Conservation (phyloP, 768 basidiomycete genomes). For the Epithele typhae region DNA sequence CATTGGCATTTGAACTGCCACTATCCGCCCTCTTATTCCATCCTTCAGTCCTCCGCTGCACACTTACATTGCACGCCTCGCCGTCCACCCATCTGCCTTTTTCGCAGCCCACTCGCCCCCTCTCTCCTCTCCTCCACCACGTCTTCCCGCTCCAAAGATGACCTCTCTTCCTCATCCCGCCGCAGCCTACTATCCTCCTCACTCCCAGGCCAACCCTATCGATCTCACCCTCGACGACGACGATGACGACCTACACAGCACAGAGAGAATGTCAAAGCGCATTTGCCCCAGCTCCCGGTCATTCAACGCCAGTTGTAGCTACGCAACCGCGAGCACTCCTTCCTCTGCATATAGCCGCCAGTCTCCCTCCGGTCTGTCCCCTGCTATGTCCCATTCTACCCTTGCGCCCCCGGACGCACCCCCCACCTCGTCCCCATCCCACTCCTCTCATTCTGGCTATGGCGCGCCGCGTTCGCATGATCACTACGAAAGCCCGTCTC, state of each 20-base stretch:
- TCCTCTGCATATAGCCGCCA: slow-evolving; percentile 8
- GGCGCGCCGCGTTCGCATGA: background rate
- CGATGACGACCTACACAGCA: slow-evolving; percentile 33
- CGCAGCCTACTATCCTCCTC: slow-evolving; percentile 19
- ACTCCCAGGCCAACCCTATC: slow-evolving; percentile 51
- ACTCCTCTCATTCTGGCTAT: background rate
- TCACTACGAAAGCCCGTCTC: slow-evolving; percentile 4
- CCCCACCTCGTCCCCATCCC: slow-evolving; percentile 1
- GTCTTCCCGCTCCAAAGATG: slow-evolving; percentile 3
- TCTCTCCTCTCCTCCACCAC: background rate
- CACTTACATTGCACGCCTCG: slow-evolving; percentile 7
- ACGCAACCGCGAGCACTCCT: slow-evolving; percentile 2
- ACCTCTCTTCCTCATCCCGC: slow-evolving; percentile 8
- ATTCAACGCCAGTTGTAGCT: slow-evolving; percentile 22
- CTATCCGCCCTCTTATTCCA: slow-evolving; percentile 1
- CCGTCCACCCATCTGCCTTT: background rate
- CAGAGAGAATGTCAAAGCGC: slow-evolving; percentile 20
- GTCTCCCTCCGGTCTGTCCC: slow-evolving; percentile 25
- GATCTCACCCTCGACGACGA: slow-evolving; percentile 73
- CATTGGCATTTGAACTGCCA: background rate
- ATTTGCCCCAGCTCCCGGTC: slow-evolving; percentile 14
- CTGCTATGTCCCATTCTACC: slow-evolving; percentile 25
- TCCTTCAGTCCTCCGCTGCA: slow-evolving; percentile 4
- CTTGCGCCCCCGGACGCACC: slow-evolving; percentile 14
- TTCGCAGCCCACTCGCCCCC: slow-evolving; percentile 1